phyloP scores from a whole-genome alignment of 352 stramenopile species.

The Globisporangium cylindrosporum region DNA sequence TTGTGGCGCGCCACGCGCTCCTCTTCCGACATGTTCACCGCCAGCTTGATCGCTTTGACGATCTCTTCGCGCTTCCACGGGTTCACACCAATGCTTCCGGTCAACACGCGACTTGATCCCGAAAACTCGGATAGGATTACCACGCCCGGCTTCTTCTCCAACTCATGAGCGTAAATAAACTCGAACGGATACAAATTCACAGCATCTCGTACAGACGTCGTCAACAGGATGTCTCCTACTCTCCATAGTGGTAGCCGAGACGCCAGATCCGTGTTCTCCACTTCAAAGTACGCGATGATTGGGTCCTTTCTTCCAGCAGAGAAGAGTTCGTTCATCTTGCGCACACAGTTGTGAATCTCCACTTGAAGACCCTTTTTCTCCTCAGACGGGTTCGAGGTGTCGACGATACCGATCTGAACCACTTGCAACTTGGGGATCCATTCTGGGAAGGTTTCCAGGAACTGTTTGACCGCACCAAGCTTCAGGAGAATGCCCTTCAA shows the following conservation, averaged over 20 bases:
- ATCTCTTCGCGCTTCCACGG: constrained; percentile 96
- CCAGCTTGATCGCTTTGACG: constrained; percentile 58
- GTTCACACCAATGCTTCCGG: constrained; percentile 96
- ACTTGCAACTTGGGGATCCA: constrained; percentile 86
- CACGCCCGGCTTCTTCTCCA: constrained; percentile 77
- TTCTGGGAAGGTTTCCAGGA: constrained; percentile 84
- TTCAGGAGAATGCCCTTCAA: constrained; percentile 98
- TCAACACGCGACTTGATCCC: constrained; percentile 94
- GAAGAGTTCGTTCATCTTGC: constrained; percentile 74
- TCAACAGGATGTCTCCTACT: constrained; percentile 69
- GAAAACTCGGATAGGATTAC: constrained; percentile 98
- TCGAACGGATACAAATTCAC: constrained; percentile 87
- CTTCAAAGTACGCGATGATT: constrained; percentile 65
- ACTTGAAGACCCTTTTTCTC: constrained; percentile 61
- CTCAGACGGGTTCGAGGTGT: constrained; percentile 68
- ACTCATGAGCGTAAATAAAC: constrained; percentile 82
- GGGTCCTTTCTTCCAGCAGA: constrained; percentile 35
- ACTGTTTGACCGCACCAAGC: constrained; percentile 94
- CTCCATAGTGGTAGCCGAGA: constrained; percentile 72
- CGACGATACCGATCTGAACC: constrained; percentile 77
- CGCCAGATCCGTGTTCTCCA: constrained; percentile 81
- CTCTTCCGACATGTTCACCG: constrained; percentile 69
- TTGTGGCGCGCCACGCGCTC: constrained; percentile 68
- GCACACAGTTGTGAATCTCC: constrained; percentile 58
- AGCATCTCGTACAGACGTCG: constrained; percentile 73